Evolutionary conservation across 2,329 filamentous ascomycete species (phyloP).

Genomic region (Colletotrichum tabaci): DNA sequence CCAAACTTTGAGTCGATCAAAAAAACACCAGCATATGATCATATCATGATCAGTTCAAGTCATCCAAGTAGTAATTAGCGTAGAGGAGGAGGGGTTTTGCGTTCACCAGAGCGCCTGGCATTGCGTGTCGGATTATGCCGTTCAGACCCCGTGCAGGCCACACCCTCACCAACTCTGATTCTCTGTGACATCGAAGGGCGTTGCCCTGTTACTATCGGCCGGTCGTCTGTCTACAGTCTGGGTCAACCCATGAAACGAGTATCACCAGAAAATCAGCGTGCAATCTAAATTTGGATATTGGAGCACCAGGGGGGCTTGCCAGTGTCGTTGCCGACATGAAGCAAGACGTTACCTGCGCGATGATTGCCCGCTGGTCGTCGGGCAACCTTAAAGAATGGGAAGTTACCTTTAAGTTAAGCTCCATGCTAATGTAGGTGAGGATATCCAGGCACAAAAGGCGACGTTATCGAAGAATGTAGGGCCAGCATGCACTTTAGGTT

Average conservation of each 20-base stretch:
- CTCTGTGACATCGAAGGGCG: background rate
- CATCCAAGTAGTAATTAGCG: no score
- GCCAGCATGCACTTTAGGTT: background rate
- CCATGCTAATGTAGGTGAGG: no score
- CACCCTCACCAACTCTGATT: background rate
- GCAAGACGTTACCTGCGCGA: background rate
- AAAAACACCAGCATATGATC: no score
- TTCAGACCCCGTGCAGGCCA: background rate
- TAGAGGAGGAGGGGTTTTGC: background rate
- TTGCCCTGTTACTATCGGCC: background rate
- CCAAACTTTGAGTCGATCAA: no score
- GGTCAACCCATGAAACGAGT: background rate
- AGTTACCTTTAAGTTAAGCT: no score
- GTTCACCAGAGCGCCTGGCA: background rate
- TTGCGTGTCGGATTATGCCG: slow-evolving; percentile 39
- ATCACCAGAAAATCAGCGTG: background rate
- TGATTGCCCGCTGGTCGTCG: slow-evolving; percentile 9
- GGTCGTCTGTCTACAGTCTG: background rate
- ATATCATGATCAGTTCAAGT: no score
- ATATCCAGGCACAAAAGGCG: no score
- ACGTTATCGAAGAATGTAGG: no score
- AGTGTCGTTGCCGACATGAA: slow-evolving; percentile 15
- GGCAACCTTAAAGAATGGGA: background rate
- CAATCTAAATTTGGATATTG: slow-evolving; percentile 17
- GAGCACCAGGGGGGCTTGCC: slow-evolving; percentile 20